phyloP scores from a whole-genome alignment of 108 stramenopile species.

The Cylindrotheca closterium region DNA sequence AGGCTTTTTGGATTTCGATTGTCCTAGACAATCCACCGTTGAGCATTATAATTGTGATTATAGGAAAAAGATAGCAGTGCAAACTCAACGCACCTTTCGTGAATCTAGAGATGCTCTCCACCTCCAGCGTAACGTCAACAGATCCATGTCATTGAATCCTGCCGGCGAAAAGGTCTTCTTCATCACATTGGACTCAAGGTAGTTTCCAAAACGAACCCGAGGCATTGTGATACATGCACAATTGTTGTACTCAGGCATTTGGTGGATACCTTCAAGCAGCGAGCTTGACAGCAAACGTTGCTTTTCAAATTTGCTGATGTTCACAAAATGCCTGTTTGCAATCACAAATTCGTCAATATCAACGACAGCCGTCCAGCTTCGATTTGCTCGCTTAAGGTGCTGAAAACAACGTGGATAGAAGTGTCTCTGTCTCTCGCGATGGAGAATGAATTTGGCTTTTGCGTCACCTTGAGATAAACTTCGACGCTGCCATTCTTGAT shows the following conservation, averaged over 20 bases:
- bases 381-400: not conserved
- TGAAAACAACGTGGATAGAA: conserved; percentile 25
- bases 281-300: not conserved
- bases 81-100: not conserved
- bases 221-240: conserved; percentile 31
- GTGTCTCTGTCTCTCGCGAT: conserved; percentile 23
- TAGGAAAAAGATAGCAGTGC: no score
- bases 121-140: conserved; percentile 19
- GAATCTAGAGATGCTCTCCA: conserved; percentile 16
- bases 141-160: not conserved
- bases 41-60: no score
- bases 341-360: conserved; percentile 25
- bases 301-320: not conserved
- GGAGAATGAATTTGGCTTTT: conserved; percentile 14
- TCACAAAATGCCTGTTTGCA: conserved; percentile 7
- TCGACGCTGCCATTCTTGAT: conserved; percentile 13
- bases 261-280: conserved; percentile 6
- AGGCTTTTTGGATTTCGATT: conserved; percentile 17
- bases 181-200: conserved; percentile 5
- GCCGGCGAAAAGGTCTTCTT: not conserved
- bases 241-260: conserved; percentile 2
- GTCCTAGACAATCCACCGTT: no score
- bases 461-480: conserved; percentile 8
- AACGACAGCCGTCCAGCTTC: conserved; percentile 20
- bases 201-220: conserved; percentile 23